Percentiles rank a stretch among this genome's conserved stretches.
Evolutionary conservation across 1,139 yeast species (phyloP).

Genomic region (Arxiozyma bovina): DNA sequence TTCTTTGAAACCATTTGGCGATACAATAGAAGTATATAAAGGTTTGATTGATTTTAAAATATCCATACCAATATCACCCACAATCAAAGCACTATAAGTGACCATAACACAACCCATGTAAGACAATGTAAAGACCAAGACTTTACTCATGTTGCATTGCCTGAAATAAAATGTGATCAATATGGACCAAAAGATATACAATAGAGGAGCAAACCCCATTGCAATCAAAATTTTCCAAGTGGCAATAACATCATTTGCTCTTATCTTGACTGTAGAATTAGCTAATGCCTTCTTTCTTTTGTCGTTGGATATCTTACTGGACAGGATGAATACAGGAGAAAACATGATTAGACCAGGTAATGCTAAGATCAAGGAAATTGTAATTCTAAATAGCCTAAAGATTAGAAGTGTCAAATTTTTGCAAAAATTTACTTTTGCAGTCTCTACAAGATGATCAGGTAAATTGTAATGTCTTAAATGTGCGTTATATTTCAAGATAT

Average conservation of each 20-base stretch:
- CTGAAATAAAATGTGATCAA: conserved; percentile 40
- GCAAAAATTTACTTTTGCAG: conserved; percentile 25
- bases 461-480: conserved; percentile 47
- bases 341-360: conserved; percentile 62
- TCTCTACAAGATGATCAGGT: conserved; percentile 61
- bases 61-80: conserved; percentile 74
- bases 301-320: conserved; percentile 45
- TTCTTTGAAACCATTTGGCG: conserved; percentile 35
- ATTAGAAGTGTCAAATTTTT: conserved; percentile 31
- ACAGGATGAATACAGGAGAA: conserved; percentile 56
- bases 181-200: conserved; percentile 54
- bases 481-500: conserved; percentile 48
- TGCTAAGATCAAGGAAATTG: conserved; percentile 36
- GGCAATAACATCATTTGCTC: conserved; percentile 65
- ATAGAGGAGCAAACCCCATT: conserved; percentile 57
- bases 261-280: conserved; percentile 57
- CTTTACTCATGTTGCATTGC: conserved; percentile 30
- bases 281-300: conserved; percentile 58
- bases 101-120: conserved; percentile 41
- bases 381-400: conserved; percentile 27
- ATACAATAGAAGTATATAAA: conserved; percentile 44
- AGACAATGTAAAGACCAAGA: conserved; percentile 20
- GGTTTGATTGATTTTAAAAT: conserved; percentile 61
- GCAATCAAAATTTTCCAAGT: conserved; percentile 72
- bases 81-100: conserved; percentile 59